Base-by-base conservation (phyloP, 2,329 filamentous ascomycete species). In the Aspergillus intermedius region DNA sequence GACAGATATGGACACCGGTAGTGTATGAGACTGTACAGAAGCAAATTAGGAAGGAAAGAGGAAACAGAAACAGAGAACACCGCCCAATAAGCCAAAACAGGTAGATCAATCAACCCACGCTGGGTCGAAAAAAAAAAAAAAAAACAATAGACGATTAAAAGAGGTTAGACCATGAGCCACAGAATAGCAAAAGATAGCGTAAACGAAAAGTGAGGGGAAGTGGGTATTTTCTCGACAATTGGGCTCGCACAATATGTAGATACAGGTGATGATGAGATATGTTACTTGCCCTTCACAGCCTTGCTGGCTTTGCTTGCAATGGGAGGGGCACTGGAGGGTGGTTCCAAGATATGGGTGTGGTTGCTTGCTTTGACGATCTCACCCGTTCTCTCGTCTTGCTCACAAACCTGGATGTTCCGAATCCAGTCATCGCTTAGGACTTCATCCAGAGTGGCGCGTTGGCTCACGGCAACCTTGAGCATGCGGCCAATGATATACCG, bases 401-500 rank as follows among this genome's bases (percentile, higher is more conserved):
- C 79, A 67, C 93, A 98, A 39, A 95, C 89, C 17, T 86, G 76
- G 28, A 88, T 88, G 59, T 86, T 84, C 43, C 83, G 81, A n/a
- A 97, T 83, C 93, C 93, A 98, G 13, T 86, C 83, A 64, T 98
- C 91, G 19, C 84, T 80, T 45, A 96, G 71, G 15, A 98, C 87
- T 61, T 98, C 90, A 21, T 85, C 78, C 75, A 98, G 86, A 2
- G 81, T 88, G 2, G 90, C 91, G 49, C 93, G 82, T 56, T 86
- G 85, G 63, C 82, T 86, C 0, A 91, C 89, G 60, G 95, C 83
- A 45, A 96, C 78, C 61, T 93, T 89, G 32, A 98, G 79, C 93
- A 98, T 98, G 49, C 87, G 80, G 41, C 88, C 85, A 48, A 98
- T 86, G 54, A 98, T 90, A 64, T 91, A 85, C 45, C 93, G 79